A percentile compares a stretch with the other conserved stretches of the same genome.
These are phyloP conservation scores for Pleoardoris graminearum DNA, from an alignment of 2,329 filamentous ascomycete genomes.

Conservation along the genomic window DNA sequence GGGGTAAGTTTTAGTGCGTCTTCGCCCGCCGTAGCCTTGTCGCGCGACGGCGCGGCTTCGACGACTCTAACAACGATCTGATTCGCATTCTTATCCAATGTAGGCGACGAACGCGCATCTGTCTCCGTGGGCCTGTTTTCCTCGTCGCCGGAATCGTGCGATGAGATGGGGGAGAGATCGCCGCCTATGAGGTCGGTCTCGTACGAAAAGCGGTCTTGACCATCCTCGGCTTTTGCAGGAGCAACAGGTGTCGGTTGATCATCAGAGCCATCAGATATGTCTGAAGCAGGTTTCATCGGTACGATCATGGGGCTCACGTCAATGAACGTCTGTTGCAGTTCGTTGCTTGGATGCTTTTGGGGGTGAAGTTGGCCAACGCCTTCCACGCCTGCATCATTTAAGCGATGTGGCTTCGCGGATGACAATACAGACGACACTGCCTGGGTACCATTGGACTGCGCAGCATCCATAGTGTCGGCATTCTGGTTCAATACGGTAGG, in stretches of 20 bases:
- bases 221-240: background rate
- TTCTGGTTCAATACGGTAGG: background rate
- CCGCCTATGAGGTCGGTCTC: slow-evolving; percentile 30
- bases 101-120: background rate
- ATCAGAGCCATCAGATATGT: background rate
- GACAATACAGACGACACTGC: slow-evolving; percentile 19
- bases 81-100: background rate
- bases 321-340: slow-evolving; percentile 11
- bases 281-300: slow-evolving; percentile 16
- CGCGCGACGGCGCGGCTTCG: background rate
- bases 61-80: background rate
- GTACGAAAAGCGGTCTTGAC: slow-evolving; percentile 18
- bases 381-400: slow-evolving; percentile 20
- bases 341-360: slow-evolving; percentile 5
- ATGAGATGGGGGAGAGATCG: slow-evolving; percentile 34
- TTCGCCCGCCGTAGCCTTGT: background rate
- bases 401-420: slow-evolving; percentile 12
- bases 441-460: background rate
- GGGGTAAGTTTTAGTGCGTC: slow-evolving; percentile 15
- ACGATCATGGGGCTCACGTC: slow-evolving; percentile 32
- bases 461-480: background rate
- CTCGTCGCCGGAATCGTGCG: slow-evolving; percentile 14
- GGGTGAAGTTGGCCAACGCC: slow-evolving; percentile 13
- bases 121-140: slow-evolving; percentile 19
- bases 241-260: slow-evolving; percentile 9